Conservation (phyloP, 192 early-diverging fungal genomes). For the Mortierella hygrophila region DNA sequence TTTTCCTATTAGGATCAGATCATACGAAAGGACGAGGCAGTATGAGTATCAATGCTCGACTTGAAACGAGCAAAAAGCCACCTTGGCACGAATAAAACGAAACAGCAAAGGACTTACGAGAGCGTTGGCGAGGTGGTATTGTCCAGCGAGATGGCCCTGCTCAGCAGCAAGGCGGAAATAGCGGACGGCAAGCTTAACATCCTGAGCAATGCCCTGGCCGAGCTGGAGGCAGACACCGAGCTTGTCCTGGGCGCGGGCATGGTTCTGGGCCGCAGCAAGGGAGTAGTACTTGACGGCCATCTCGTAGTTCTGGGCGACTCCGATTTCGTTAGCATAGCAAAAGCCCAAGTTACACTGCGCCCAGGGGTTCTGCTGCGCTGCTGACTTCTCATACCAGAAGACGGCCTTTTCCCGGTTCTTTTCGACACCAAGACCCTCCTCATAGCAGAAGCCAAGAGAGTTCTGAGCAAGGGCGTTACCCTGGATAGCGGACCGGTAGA, state of each 20-base stretch:
- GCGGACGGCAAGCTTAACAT: conserved; percentile 60
- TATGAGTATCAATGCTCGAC: not conserved
- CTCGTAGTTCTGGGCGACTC: conserved; percentile 67
- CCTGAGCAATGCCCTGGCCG: conserved; percentile 63
- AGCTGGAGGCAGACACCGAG: conserved; percentile 75
- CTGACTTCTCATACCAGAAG: conserved; percentile 69
- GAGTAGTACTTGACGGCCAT: conserved; percentile 79
- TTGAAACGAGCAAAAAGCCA: not conserved
- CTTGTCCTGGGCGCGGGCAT: conserved; percentile 78
- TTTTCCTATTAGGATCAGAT: conserved; percentile 30
- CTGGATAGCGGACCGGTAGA: conserved; percentile 64
- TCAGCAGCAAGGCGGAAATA: conserved; percentile 67
- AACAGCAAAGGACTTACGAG: conserved; percentile 33
- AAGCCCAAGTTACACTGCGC: conserved; percentile 83
- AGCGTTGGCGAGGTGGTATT: conserved; percentile 63
- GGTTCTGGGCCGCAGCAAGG: conserved; percentile 69
- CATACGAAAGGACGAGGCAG: not conserved
- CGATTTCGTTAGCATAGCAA: conserved; percentile 79
- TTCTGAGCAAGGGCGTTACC: conserved; percentile 82
- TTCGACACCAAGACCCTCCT: conserved; percentile 76
- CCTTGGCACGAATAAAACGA: not conserved
- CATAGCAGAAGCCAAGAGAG: conserved; percentile 80
- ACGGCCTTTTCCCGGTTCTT: conserved; percentile 66
- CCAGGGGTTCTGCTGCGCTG: conserved; percentile 78
- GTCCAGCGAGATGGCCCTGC: conserved; percentile 65